Percentiles rank a stretch among this genome's conserved stretches.
These are phyloP conservation scores for Chlorophyllum brunneum DNA, from an alignment of 768 basidiomycete genomes.

Conservation along the genomic window DNA sequence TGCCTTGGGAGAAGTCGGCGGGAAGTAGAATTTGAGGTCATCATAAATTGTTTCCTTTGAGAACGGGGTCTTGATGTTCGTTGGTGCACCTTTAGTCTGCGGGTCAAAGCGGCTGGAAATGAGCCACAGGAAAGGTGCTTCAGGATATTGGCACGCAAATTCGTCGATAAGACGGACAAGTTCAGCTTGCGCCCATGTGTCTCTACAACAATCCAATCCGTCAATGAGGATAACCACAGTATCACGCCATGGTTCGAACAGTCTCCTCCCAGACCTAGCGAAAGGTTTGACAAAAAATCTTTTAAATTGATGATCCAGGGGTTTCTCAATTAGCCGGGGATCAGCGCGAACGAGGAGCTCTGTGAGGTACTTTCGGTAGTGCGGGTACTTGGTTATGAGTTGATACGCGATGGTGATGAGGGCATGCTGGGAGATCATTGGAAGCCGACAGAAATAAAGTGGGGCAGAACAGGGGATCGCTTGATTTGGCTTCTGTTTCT, in stretches of 20 bases:
- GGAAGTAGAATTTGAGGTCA: too few relatives aligned
- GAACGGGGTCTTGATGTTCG: too few relatives aligned
- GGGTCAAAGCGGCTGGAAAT: background rate
- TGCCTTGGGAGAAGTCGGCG: too few relatives aligned
- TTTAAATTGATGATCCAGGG: background rate
- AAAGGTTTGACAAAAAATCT: background rate
- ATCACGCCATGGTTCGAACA: background rate
- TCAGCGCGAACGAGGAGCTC: background rate
- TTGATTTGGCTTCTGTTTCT: background rate
- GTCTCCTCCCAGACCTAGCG: background rate
- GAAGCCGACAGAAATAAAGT: background rate
- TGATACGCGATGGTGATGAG: background rate
- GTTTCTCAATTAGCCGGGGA: background rate
- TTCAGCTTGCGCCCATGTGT: background rate
- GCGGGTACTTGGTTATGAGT: background rate
- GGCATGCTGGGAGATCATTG: background rate
- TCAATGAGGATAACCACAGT: background rate
- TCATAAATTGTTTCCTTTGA: too few relatives aligned
- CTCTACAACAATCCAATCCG: background rate
- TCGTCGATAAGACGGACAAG: background rate
- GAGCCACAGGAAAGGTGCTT: background rate
- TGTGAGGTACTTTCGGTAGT: background rate
- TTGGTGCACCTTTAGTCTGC: too few relatives aligned
- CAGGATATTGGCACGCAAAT: background rate
- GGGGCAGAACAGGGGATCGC: background rate